Conservation (phyloP, 768 basidiomycete genomes). For the Ramaria sp. region DNA sequence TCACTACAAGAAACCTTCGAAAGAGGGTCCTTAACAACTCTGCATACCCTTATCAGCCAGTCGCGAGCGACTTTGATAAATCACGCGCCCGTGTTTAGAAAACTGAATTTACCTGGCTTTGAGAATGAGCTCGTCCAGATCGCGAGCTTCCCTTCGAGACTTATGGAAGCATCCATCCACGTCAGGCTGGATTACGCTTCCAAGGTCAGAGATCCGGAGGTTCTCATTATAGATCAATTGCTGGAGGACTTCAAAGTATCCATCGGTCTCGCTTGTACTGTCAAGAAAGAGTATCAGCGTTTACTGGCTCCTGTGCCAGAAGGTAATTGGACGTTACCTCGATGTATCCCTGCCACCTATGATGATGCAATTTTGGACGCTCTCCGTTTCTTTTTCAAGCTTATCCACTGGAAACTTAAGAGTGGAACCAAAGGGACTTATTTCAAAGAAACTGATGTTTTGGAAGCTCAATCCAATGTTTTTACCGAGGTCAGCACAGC, state of each 20-base stretch:
- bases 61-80: constrained; percentile 83
- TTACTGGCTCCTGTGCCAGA: constrained; percentile 80
- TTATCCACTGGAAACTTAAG: constrained; percentile 94
- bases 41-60: constrained; percentile 74
- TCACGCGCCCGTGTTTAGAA: constrained; percentile 60
- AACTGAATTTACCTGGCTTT: constrained; percentile 89
- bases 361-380: constrained; percentile 84
- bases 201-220: constrained; percentile 79
- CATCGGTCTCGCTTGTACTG: constrained; percentile 86
- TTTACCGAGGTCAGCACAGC: constrained; percentile 88
- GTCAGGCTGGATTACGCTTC: constrained; percentile 83
- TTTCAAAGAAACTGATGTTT: constrained; percentile 97
- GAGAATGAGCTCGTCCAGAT: constrained; percentile 81
- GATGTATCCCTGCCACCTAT: constrained; percentile 84
- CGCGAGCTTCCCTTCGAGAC: constrained; percentile 92
- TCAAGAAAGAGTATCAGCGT: constrained; percentile 91
- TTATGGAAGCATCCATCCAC: constrained; percentile 84
- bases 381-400: constrained; percentile 79
- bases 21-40: constrained; percentile 78
- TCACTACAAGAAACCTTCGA: constrained; percentile 93
- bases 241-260: constrained; percentile 86
- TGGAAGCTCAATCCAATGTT: constrained; percentile 94
- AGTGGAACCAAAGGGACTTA: constrained; percentile 85
- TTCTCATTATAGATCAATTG: constrained; percentile 89
- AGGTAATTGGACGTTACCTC: constrained; percentile 81